A percentile compares a stretch with the other conserved stretches of the same genome.
These are phyloP conservation scores for Diaporthe velutina DNA, from an alignment of 2,329 filamentous ascomycete species.

Conservation along the genomic window DNA sequence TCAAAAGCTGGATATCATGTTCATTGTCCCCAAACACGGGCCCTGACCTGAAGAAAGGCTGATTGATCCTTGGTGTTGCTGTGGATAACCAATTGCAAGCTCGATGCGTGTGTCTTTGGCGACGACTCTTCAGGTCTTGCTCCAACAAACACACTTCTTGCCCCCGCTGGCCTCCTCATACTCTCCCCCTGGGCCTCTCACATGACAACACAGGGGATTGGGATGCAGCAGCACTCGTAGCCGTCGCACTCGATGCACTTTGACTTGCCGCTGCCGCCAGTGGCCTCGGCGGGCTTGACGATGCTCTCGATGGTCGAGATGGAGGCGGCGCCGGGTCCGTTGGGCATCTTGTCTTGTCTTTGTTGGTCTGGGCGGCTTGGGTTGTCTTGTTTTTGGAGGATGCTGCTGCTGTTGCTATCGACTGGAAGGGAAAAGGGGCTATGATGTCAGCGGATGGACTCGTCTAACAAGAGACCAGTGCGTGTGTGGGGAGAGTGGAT, in stretches of 20 bases:
- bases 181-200: conserved; percentile 44
- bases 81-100: neutral
- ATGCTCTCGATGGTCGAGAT: conserved; percentile 63
- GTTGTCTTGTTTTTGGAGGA: neutral
- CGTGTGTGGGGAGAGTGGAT: neutral
- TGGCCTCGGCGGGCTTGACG: conserved; percentile 60
- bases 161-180: fast-evolving
- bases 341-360: conserved; percentile 46
- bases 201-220: conserved; percentile 64
- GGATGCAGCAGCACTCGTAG: conserved; percentile 68
- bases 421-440: neutral
- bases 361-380: neutral
- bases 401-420: too few species aligned
- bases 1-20: conserved; percentile 18
- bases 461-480: neutral
- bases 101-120: neutral
- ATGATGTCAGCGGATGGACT: conserved; percentile 20
- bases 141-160: neutral
- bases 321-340: conserved; percentile 63
- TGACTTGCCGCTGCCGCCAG: conserved; percentile 53
- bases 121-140: neutral
- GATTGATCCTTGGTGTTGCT: neutral
- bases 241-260: conserved; percentile 65
- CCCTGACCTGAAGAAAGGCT: too few species aligned
- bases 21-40: neutral